These are phyloP conservation scores for Malassezia slooffiae DNA, from an alignment of 1,284 basidiomycete genomes.

Conservation along the genomic window DNA sequence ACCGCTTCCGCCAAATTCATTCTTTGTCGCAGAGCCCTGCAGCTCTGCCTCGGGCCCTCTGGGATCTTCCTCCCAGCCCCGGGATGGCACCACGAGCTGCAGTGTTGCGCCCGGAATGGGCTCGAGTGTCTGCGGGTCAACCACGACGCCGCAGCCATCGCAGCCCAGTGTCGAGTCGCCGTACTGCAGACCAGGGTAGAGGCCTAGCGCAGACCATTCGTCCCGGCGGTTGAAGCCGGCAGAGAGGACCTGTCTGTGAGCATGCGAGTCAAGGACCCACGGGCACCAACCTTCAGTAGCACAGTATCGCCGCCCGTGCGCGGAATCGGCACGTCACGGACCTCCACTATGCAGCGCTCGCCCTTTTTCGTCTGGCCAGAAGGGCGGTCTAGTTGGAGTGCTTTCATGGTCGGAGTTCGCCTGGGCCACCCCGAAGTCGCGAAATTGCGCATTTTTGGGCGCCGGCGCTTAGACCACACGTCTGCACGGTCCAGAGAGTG, in stretches of 20 bases:
- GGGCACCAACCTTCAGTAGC: conserved; percentile 30
- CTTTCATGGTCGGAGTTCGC: conserved; percentile 20
- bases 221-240: conserved; percentile 70
- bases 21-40: conserved; percentile 20
- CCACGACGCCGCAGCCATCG: conserved; percentile 54
- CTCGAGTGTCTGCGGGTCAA: conserved; percentile 6
- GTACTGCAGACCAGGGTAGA: conserved; percentile 59
- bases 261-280: background rate
- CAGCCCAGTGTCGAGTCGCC: conserved; percentile 57
- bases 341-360: conserved; percentile 20
- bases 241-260: conserved; percentile 48
- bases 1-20: conserved; percentile 24
- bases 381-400: conserved; percentile 28
- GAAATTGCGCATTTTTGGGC: background rate
- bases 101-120: conserved; percentile 12
- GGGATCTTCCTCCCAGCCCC: conserved; percentile 64
- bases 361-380: conserved; percentile 22
- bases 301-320: conserved; percentile 18
- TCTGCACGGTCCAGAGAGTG: too few species aligned
- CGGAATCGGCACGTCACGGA: conserved; percentile 24
- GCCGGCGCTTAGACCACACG: too few species aligned
- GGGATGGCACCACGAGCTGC: conserved; percentile 64
- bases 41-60: conserved; percentile 47
- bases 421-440: conserved; percentile 1
- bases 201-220: conserved; percentile 61